Percentiles rank a stretch among this genome's conserved stretches.
Conservation (phyloP, 495 filamentous ascomycete species). For the Parathielavia appendiculata region DNA sequence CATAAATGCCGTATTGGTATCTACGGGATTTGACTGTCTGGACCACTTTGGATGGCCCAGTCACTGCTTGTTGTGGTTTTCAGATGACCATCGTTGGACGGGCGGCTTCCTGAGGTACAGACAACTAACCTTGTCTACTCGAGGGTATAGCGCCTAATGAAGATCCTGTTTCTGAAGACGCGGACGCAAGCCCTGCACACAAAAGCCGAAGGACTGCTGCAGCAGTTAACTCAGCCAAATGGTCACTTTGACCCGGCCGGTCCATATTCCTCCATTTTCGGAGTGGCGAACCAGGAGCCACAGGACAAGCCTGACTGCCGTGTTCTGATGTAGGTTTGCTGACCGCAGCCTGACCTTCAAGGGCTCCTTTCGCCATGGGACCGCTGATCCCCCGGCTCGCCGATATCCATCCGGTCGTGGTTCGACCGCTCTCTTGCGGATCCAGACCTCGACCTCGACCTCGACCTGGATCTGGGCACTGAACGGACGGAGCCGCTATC, state of each 20-base stretch:
- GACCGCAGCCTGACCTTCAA: neutral
- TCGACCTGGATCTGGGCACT: slow-evolving; percentile 18
- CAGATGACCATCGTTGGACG: neutral
- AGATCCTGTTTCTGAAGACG: too few relatives aligned
- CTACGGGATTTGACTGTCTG: too few relatives aligned
- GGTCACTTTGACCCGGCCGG: neutral
- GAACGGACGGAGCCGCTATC: slow-evolving; percentile 21
- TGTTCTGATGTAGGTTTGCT: neutral
- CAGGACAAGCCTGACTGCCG: neutral
- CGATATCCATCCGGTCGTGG: slow-evolving; percentile 36
- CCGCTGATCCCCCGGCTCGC: slow-evolving; percentile 18
- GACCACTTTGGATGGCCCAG: too few relatives aligned
- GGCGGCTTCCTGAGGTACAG: neutral
- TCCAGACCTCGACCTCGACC: slow-evolving; percentile 21
- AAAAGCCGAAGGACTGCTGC: neutral
- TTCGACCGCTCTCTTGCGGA: slow-evolving; percentile 21
- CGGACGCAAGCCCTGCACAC: neutral
- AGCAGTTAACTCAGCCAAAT: neutral
- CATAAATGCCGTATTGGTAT: too few relatives aligned
- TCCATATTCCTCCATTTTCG: neutral
- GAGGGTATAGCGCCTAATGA: neutral
- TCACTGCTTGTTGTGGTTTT: neutral
- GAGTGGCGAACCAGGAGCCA: neutral
- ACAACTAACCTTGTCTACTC: neutral
- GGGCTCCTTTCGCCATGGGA: slow-evolving; percentile 9